These are phyloP conservation scores for Globisporangium spiculum DNA, from an alignment of 352 stramenopile genomes.

Conservation along the genomic window DNA sequence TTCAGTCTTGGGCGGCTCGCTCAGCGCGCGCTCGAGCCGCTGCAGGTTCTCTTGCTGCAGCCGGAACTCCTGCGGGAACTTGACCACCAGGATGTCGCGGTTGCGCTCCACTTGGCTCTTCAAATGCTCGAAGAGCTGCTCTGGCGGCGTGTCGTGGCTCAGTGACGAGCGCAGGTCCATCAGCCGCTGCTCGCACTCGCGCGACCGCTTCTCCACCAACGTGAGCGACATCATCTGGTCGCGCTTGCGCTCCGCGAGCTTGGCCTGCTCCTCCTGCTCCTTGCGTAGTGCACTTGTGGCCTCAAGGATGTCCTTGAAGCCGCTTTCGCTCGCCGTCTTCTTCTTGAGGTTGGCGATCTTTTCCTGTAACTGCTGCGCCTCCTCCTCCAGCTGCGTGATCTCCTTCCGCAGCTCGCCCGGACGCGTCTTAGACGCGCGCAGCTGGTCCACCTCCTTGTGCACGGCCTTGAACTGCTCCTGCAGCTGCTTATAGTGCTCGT, in stretches of 20 bases:
- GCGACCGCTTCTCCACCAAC: conserved; percentile 74
- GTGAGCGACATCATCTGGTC: conserved; percentile 89
- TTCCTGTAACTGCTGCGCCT: conserved; percentile 86
- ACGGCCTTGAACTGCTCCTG: conserved; percentile 91
- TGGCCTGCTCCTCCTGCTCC: conserved; percentile 93
- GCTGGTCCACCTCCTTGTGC: conserved; percentile 89
- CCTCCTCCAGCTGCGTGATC: conserved; percentile 91
- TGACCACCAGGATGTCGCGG: conserved; percentile 57
- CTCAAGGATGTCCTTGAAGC: conserved; percentile 89
- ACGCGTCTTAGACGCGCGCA: conserved; percentile 73
- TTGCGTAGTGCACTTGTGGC: conserved; percentile 90
- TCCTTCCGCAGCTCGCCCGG: conserved; percentile 86
- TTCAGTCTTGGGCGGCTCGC: conserved; percentile 79
- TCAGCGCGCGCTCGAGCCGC: conserved; percentile 66
- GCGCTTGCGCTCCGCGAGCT: conserved; percentile 83
- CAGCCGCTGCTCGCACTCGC: conserved; percentile 71
- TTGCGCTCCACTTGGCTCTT: conserved; percentile 76
- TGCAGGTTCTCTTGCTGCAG: conserved; percentile 73
- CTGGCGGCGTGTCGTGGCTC: conserved; percentile 69
- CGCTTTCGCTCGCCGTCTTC: conserved; percentile 73
- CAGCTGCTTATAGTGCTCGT: conserved; percentile 91
- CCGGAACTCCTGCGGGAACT: conserved; percentile 79
- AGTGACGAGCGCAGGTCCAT: conserved; percentile 70
- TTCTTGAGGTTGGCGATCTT: conserved; percentile 91
- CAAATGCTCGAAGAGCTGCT: conserved; percentile 88